Conservation (phyloP, 345 rosid species). For the Eucalyptus pauciflora region DNA sequence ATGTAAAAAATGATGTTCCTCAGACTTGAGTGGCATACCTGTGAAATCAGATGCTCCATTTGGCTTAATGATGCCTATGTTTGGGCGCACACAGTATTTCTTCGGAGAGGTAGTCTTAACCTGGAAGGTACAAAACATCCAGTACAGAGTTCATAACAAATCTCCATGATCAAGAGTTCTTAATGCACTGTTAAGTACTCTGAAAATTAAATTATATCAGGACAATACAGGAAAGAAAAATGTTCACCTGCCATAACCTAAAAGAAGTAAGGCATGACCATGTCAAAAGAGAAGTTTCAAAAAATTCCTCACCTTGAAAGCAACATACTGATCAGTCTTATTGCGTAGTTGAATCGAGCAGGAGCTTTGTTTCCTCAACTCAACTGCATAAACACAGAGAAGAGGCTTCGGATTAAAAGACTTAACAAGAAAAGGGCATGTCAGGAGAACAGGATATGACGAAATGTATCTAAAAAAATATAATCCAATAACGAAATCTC, state of each 20-base stretch:
- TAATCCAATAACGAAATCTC: neutral
- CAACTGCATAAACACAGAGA: slow-evolving; percentile 17
- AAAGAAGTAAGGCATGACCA: neutral
- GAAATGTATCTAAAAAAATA: neutral
- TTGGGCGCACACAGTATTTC: slow-evolving; percentile 47
- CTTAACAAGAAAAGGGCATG: neutral
- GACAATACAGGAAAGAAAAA: neutral
- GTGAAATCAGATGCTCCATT: slow-evolving; percentile 18
- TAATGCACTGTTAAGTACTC: neutral
- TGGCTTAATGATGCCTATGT: slow-evolving; percentile 35
- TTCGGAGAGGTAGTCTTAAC: slow-evolving; percentile 52
- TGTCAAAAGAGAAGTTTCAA: too few relatives aligned
- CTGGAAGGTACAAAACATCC: slow-evolving; percentile 4
- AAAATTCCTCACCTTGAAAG: slow-evolving; percentile 36
- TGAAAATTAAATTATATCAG: neutral
- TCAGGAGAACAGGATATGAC: neutral
- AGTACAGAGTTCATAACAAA: neutral
- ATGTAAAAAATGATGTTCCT: neutral
- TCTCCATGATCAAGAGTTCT: neutral
- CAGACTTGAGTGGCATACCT: slow-evolving; percentile 5
- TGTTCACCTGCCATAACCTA: neutral
- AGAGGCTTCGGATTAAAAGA: neutral
- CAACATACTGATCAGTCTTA: slow-evolving; percentile 37
- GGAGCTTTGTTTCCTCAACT: slow-evolving; percentile 37
- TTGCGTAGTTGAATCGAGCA: slow-evolving; percentile 31